phyloP scores from a whole-genome alignment of 2,329 filamentous ascomycete genomes.

The Paraphaeosphaeria sporulosa region DNA sequence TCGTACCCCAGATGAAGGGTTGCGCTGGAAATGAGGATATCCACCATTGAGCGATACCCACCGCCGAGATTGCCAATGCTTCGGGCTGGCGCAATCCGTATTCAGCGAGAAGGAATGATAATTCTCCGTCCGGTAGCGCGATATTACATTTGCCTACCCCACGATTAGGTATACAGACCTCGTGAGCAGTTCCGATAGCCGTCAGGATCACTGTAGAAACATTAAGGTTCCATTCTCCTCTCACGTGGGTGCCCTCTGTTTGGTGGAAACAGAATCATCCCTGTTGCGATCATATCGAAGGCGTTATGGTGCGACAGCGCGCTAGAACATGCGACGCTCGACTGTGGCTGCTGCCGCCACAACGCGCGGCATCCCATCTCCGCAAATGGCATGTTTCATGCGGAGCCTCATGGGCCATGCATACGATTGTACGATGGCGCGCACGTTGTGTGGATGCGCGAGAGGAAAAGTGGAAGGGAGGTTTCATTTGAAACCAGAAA shows the following conservation, averaged over 20 bases:
- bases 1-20: slow-evolving; percentile 30
- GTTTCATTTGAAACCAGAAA: not conserved
- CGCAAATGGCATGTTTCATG: not conserved
- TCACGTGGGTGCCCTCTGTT: not conserved
- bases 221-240: not conserved
- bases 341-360: slow-evolving; percentile 1
- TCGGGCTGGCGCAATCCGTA: not conserved
- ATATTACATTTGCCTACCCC: not conserved
- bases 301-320: slow-evolving; percentile 13
- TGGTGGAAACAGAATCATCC: slow-evolving; percentile 18
- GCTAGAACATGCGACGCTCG: not conserved
- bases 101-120: not conserved
- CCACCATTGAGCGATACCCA: slow-evolving; percentile 9
- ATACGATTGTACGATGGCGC: not conserved
- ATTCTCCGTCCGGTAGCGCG: slow-evolving; percentile 4
- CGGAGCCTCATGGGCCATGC: not conserved
- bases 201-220: not conserved
- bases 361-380: not conserved
- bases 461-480: not conserved
- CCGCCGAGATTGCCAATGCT: not conserved
- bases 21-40: slow-evolving; percentile 25
- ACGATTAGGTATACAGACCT: not conserved
- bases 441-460: not conserved
- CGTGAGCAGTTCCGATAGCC: too few species aligned
- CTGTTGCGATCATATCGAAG: slow-evolving; percentile 10